These are phyloP conservation scores for Colletotrichum costaricense DNA, from an alignment of 2,329 filamentous ascomycete genomes.

Conservation along the genomic window DNA sequence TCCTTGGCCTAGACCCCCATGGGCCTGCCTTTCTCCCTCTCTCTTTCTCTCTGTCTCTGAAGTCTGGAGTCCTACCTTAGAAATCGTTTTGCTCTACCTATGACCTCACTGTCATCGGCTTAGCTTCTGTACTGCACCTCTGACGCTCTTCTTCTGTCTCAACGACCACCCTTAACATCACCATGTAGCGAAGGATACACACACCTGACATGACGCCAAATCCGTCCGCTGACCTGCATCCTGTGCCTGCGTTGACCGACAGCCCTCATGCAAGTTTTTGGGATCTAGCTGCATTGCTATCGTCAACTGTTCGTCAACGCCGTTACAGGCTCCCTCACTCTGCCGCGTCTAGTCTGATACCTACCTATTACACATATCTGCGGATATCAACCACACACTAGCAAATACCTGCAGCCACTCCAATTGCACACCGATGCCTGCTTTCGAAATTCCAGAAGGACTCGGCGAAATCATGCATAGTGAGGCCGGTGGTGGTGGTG, in stretches of 20 bases:
- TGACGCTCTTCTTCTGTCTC: background rate
- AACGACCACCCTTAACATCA: background rate
- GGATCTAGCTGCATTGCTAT: background rate
- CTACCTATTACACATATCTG: background rate
- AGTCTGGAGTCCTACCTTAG: background rate
- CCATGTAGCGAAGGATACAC: background rate
- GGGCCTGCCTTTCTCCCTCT: background rate
- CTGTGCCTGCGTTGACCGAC: slow-evolving; percentile 13
- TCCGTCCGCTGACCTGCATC: slow-evolving; percentile 27
- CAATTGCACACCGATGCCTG: background rate
- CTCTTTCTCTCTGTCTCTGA: background rate
- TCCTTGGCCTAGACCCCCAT: background rate
- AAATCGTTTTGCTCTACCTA: background rate
- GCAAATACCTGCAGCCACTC: background rate
- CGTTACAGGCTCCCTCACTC: slow-evolving; percentile 23
- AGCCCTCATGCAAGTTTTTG: slow-evolving; percentile 9
- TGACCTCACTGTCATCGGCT: background rate
- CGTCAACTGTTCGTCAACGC: background rate
- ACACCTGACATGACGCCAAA: slow-evolving; percentile 8
- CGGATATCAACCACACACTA: background rate
- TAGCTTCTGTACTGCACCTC: too few relatives aligned
- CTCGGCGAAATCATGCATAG: slow-evolving; percentile 8
- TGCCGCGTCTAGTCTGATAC: background rate
- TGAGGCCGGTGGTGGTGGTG: background rate
- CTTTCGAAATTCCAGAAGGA: background rate